Conservation (phyloP, 192 early-diverging fungal genomes). For the Borealophlyctis nickersoniae region DNA sequence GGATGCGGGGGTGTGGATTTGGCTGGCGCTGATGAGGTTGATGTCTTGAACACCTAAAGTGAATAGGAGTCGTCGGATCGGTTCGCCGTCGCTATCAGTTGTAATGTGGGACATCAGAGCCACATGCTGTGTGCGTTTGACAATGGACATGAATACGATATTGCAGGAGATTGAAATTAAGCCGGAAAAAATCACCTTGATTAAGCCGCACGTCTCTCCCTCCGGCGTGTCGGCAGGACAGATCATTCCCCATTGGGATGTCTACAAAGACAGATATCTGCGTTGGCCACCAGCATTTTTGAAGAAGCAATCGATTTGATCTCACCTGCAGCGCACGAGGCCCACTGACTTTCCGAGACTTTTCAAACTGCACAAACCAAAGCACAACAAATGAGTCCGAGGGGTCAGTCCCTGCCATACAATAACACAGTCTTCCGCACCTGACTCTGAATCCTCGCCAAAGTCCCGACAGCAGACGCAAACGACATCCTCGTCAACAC, state of each 20-base stretch:
- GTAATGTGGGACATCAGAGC: constrained; percentile 97
- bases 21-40: constrained; percentile 62
- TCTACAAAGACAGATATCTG: constrained; percentile 30
- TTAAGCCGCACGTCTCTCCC: constrained; percentile 92
- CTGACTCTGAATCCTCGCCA: constrained; percentile 74
- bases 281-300: constrained; percentile 93
- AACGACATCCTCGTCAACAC: constrained; percentile 86
- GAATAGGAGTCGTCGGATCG: constrained; percentile 70
- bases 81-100: constrained; percentile 79
- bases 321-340: constrained; percentile 78
- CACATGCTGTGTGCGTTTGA: no score
- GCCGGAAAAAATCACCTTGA: no score
- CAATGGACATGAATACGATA: no score
- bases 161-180: no score
- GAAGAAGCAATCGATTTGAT: background rate
- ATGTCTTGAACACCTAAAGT: constrained; percentile 87
- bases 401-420: no score
- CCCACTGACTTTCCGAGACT: constrained; percentile 91
- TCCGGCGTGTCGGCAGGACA: constrained; percentile 95
- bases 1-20: background rate
- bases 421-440: no score
- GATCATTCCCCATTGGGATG: constrained; percentile 94
- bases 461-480: constrained; percentile 89
- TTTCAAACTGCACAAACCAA: constrained; percentile 95
- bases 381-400: no score